Evolutionary conservation across 2,329 filamentous ascomycete genomes (phyloP), one percentile per base, ranked within the genome.

Genomic region (Arthrobotrys iridis): DNA sequence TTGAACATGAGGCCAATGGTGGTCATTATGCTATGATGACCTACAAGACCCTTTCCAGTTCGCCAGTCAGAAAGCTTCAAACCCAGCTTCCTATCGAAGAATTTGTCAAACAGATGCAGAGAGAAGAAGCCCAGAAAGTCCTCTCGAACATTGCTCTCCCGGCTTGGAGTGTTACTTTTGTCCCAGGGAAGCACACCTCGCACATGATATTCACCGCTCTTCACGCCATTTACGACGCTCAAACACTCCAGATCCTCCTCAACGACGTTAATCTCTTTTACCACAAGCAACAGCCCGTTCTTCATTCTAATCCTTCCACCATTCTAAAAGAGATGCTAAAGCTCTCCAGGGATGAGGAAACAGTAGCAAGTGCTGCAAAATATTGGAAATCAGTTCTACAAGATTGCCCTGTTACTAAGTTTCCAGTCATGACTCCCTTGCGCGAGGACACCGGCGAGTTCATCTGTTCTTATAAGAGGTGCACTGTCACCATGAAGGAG

Each of bases 191-290:
- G 4, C 80, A 75, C 2, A 70, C 79, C 3, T 80, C 88, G 41
- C 82, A 85, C 22, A 66, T 80, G 35, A 65, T 80, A 46, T 79
- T 89, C 18, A 87, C 85, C 7, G 85, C 93, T 1, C 90, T 96
- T 77, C 93, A 97, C 82, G 91, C 91, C 0, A 83, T 97, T 0
- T 97, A 96, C 78, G 93, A 97, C 83, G 93, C 93, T 0, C 85
- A 88, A 41, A 93, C 92, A 6, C 83, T 97, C 8, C 84, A 87
- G 2, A 79, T 84, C 0, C 85, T 97, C 0, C 82, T 97, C 1
- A 79, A 83, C 0, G 87, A 90, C 77, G 83, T 96, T 0, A 46
- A 58, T 2, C 18, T 64, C 11, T 50, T 75, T 10, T 75, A 75
- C 15, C 48, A 68, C 24, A 48, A 41, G 15, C 45, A 22, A 5